Conservation (phyloP, 768 basidiomycete species). For the Mycena filopes region DNA sequence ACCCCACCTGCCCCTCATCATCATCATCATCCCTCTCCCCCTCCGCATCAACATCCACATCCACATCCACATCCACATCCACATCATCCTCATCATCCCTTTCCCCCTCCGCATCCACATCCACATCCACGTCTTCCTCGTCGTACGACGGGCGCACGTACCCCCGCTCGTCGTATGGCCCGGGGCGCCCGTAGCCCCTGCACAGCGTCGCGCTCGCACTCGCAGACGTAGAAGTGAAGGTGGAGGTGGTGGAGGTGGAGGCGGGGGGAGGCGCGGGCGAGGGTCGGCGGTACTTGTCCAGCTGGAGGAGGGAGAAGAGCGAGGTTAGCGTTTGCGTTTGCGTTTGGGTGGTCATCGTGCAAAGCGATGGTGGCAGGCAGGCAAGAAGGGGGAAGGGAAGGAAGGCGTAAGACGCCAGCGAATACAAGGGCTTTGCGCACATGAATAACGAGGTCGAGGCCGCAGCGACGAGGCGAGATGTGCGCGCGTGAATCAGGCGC, state of each 20-base stretch:
- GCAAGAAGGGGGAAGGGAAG: too few relatives aligned
- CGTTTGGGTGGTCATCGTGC: too few relatives aligned
- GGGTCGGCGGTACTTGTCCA: constrained; percentile 24
- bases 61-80: not conserved
- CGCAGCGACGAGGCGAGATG: too few relatives aligned
- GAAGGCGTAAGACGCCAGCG: too few relatives aligned
- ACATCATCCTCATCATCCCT: not conserved
- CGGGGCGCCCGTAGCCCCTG: not conserved
- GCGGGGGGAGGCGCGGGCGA: constrained; percentile 27
- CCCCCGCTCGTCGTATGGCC: constrained; percentile 7
- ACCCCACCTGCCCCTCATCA: not conserved
- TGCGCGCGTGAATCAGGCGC: too few relatives aligned
- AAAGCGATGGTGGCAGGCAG: too few relatives aligned
- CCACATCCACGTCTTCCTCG: not conserved
- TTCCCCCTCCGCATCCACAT: not conserved
- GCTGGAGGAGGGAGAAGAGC: constrained; percentile 35
- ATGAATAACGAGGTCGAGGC: too few relatives aligned
- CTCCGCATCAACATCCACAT: not conserved
- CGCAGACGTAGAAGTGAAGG: constrained; percentile 16
- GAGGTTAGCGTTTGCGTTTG: too few relatives aligned
- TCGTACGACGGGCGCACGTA: constrained; percentile 20
- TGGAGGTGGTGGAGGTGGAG: constrained; percentile 22
- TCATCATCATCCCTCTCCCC: constrained; percentile 22
- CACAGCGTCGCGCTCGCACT: too few relatives aligned
- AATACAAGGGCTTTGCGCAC: too few relatives aligned